Percentiles rank a stretch among this genome's conserved stretches.
These are phyloP conservation scores for Saccharomycopsis phalli DNA, from an alignment of 1,139 yeast species.

Conservation along the genomic window DNA sequence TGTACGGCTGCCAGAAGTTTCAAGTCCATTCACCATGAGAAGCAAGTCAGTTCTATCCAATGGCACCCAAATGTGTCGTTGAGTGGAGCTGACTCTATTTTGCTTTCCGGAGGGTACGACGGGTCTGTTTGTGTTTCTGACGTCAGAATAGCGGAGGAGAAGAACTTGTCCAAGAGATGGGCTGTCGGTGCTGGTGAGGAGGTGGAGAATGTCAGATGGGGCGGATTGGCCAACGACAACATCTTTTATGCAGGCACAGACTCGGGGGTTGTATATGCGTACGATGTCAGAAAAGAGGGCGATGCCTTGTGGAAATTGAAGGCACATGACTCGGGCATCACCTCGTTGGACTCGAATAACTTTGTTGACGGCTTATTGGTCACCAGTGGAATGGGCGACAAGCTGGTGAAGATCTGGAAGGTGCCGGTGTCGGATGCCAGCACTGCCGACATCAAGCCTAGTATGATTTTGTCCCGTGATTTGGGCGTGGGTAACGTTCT, in stretches of 20 bases:
- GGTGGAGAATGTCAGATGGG: conserved; percentile 75
- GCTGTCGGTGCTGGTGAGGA: conserved; percentile 65
- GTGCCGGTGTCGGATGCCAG: conserved; percentile 29
- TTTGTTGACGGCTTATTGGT: conserved; percentile 67
- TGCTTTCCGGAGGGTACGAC: conserved; percentile 92
- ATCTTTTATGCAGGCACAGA: conserved; percentile 87
- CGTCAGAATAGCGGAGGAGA: conserved; percentile 66
- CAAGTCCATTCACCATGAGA: conserved; percentile 28
- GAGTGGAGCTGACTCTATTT: conserved; percentile 47
- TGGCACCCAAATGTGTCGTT: conserved; percentile 18
- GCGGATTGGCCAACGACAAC: conserved; percentile 38
- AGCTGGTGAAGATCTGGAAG: conserved; percentile 82
- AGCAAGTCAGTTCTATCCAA: conserved; percentile 19
- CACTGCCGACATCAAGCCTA: conserved; percentile 46
- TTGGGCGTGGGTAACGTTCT: conserved; percentile 93
- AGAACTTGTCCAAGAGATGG: conserved; percentile 52
- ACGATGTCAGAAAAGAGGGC: conserved; percentile 63
- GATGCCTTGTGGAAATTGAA: conserved; percentile 89
- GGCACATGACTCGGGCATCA: conserved; percentile 93
- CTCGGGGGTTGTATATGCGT: conserved; percentile 80
- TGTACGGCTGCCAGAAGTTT: conserved; percentile 71
- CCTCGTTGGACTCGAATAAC: conserved; percentile 65
- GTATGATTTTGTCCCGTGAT: conserved; percentile 86
- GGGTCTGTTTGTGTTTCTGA: conserved; percentile 71
- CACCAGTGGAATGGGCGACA: conserved; percentile 91